Evolutionary conservation across 2,329 filamentous ascomycete species (phyloP), one percentile per base, ranked within the genome.

Genomic region (Calonectria crousiana): DNA sequence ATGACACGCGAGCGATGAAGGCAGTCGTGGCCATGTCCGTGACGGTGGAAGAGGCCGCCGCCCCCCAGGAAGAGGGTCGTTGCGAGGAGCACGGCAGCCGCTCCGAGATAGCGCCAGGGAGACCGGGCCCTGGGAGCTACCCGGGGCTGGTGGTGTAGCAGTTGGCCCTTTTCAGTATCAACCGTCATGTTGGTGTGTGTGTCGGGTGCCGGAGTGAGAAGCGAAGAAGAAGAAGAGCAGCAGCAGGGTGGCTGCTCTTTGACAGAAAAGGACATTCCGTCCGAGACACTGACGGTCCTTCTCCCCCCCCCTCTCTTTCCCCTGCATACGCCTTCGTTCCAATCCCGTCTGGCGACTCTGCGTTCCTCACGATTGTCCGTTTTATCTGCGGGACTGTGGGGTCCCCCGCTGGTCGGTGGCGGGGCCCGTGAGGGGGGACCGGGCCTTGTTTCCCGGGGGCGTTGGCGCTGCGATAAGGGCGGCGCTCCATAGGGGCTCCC

Each of bases 151-250:
- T 47, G 30, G 47, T 51, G 69, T 32, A 67, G 66, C 60, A 68
- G 38, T 38, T 72, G 72, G 51, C 65, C 64, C 64, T 74, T 74
- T 23, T 74, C 68, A 44, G 18, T 44, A 41, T 74, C 62, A 28
- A 64, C 36, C 51, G 28, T 36, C 11, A 38, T 49, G 41, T 26
- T 30, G 26, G n/a, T 71, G 32, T 65, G 38, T 51, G 28, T 44
- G 56, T 23, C 32, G 23, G 41, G 38, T 52, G 51, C 44, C 51
- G 62, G 47, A 64, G 34, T 62, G 26, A 41, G 28, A 26, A 53
- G 30, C 23, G 14, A 30, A 41, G 18, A 30, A 34, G 28, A 60
- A 36, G 11, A 44, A 64, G 30, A 32, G 30, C 30, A 52, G 23
- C n/a, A 41, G 56, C 56, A 62, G 56, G 44, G 53, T 58, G 66